phyloP scores from a whole-genome alignment of 495 filamentous ascomycete species.

The Lentithecium fluviatile region DNA sequence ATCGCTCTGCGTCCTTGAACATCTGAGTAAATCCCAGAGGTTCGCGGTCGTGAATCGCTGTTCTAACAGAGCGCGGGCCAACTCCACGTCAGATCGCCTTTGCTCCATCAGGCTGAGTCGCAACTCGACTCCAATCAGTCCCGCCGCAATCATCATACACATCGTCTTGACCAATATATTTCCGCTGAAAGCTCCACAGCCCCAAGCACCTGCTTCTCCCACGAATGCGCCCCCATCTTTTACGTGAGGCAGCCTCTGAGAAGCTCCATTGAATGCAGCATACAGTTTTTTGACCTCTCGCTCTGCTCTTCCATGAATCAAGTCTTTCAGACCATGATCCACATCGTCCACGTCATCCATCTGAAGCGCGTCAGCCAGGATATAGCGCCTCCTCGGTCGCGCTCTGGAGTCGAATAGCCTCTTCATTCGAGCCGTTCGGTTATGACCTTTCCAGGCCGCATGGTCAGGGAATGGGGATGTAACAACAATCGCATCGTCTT shows the following conservation, averaged over 20 bases:
- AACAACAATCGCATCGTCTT: constrained; percentile 14
- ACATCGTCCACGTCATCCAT: constrained; percentile 19
- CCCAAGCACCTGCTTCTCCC: constrained; percentile 25
- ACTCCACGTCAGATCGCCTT: too few species aligned
- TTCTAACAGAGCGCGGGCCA: too few species aligned
- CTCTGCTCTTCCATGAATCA: constrained; percentile 14
- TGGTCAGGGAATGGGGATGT: constrained; percentile 27
- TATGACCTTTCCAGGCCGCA: constrained; percentile 29
- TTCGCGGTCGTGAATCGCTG: too few species aligned
- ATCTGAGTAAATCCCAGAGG: too few species aligned
- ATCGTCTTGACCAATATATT: constrained; percentile 23
- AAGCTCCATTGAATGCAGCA: constrained; percentile 21
- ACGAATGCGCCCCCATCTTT: constrained; percentile 2
- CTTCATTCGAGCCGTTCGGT: constrained; percentile 20
- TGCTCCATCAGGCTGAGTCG: constrained; percentile 11
- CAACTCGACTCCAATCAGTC: constrained; percentile 14
- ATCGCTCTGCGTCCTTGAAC: too few species aligned
- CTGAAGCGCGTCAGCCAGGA: constrained; percentile 26
- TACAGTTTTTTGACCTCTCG: constrained; percentile 29
- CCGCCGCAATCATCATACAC: constrained; percentile 31
- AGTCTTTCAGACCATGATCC: constrained; percentile 9
- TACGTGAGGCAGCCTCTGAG: neutral
- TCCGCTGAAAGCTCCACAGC: constrained; percentile 30
- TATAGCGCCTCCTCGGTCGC: constrained; percentile 24
- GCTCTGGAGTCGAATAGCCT: neutral